Conservation (phyloP, 495 filamentous ascomycete species). For the Pyronema domesticum region DNA sequence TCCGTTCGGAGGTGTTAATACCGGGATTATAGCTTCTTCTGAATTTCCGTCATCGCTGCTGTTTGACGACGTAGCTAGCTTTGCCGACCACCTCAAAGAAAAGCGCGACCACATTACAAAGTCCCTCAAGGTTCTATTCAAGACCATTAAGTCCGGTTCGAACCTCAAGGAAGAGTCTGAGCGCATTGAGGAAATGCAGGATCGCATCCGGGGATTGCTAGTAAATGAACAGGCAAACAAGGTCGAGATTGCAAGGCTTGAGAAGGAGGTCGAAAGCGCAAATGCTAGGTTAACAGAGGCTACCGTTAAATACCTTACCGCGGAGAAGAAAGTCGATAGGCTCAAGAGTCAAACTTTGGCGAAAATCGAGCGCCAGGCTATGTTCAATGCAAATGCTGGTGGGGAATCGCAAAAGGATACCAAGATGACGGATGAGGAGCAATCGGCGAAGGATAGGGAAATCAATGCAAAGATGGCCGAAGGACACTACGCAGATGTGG, state of each 20-base stretch:
- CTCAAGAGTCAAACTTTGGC: constrained; percentile 72
- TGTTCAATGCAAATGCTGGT: constrained; percentile 36
- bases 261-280: constrained; percentile 63
- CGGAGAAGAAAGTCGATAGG: constrained; percentile 83
- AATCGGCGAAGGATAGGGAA: constrained; percentile 31
- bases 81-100: constrained; percentile 55
- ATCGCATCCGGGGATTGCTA: constrained; percentile 51
- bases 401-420: constrained; percentile 28
- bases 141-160: constrained; percentile 14
- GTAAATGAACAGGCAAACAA: constrained; percentile 65
- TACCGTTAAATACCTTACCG: constrained; percentile 77
- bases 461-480: constrained; percentile 24
- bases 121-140: constrained; percentile 39
- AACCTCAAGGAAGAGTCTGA: constrained; percentile 27
- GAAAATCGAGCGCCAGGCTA: constrained; percentile 78
- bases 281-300: constrained; percentile 69
- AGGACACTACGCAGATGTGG: constrained; percentile 34
- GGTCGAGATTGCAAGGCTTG: constrained; percentile 54
- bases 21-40: constrained; percentile 24
- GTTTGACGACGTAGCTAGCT: constrained; percentile 49
- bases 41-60: constrained; percentile 43
- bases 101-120: constrained; percentile 44
- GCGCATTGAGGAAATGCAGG: constrained; percentile 51
- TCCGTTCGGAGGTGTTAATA: constrained; percentile 6
- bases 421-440: constrained; percentile 30